Evolutionary conservation across 176 grass and related monocot species (phyloP).

Genomic region (Thalia dealbata): DNA sequence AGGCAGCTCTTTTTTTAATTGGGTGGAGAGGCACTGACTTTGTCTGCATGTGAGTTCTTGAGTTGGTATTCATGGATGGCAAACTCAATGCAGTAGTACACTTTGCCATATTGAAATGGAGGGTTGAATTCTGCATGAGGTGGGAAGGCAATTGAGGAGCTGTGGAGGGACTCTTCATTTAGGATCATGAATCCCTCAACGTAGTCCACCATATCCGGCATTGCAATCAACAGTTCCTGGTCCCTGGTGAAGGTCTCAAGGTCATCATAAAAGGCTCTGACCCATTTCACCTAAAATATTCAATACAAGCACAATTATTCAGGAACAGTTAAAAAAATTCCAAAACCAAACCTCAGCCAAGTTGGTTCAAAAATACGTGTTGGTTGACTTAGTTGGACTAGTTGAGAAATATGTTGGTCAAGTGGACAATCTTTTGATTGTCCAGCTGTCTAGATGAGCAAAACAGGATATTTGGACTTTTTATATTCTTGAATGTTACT

Average conservation of each 20-base stretch:
- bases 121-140: conserved; percentile 48
- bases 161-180: conserved; percentile 60
- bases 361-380: no score
- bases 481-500: no score
- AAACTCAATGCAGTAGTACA: conserved; percentile 89
- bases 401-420: no score
- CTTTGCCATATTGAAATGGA: conserved; percentile 50
- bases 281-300: conserved; percentile 59
- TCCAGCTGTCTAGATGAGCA: no score
- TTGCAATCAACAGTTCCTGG: conserved; percentile 74
- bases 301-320: no score
- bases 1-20: background rate
- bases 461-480: no score
- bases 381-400: no score
- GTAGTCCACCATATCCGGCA: conserved; percentile 68
- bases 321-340: no score
- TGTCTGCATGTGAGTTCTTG: conserved; percentile 28
- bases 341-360: no score
- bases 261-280: conserved; percentile 86
- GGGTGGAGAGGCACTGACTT: background rate
- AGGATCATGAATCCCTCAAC: conserved; percentile 78
- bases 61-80: conserved; percentile 33
- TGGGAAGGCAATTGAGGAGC: conserved; percentile 70
- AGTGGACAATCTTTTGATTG: no score
- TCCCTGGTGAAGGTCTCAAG: conserved; percentile 60